Evolutionary conservation across 805 yeast species (phyloP).

Genomic region (Schizosaccharomyces pombe): ASM294v3 CU329670.1:5391001-5391500

Average conservation of each 20-base stretch:
- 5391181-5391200: conserved; percentile 10
- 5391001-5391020: no score
- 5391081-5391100: conserved; percentile 35
- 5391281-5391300: neutral
- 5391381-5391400: no score
- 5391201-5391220: neutral
- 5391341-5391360: no score
- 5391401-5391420: no score
- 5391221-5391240: neutral
- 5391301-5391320: neutral
- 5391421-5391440: no score
- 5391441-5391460: no score
- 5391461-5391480: no score
- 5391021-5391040: no score
- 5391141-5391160: conserved; percentile 73
- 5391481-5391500: no score
- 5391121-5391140: conserved; percentile 58
- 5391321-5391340: neutral
- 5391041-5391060: no score
- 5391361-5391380: no score
- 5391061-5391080: neutral
- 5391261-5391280: neutral
- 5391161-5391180: conserved; percentile 71
- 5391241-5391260: conserved; percentile 1
- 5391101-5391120: conserved; percentile 79